phyloP scores from a whole-genome alignment of 1,139 yeast species.

The Hemisphaericaspora xylofermentans region DNA sequence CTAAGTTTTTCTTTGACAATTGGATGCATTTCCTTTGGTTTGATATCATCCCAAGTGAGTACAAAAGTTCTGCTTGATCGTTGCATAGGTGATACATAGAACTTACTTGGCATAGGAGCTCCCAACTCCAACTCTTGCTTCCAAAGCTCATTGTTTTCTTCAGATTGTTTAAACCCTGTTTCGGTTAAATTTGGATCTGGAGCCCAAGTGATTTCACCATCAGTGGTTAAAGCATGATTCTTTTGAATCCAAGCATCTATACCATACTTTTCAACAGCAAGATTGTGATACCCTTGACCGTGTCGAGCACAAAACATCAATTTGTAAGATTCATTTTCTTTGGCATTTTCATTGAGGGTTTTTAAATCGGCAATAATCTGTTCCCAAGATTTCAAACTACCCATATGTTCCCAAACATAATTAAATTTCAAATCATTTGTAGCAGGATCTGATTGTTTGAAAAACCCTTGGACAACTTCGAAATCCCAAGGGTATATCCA shows the following conservation, averaged over 20 bases:
- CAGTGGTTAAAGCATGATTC: conserved; percentile 55
- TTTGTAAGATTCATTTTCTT: conserved; percentile 48
- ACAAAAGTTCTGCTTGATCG: conserved; percentile 61
- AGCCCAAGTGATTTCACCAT: conserved; percentile 59
- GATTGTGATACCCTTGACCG: conserved; percentile 77
- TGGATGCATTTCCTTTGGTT: conserved; percentile 44
- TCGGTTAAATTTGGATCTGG: conserved; percentile 70
- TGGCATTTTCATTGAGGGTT: conserved; percentile 36
- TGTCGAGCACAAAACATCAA: conserved; percentile 67
- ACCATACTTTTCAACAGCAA: conserved; percentile 59
- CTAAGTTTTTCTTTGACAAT: conserved; percentile 49
- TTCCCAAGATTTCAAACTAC: conserved; percentile 47
- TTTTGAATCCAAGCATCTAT: conserved; percentile 55
- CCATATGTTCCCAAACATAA: conserved; percentile 50
- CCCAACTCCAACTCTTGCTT: conserved; percentile 44
- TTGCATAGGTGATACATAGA: conserved; percentile 66
- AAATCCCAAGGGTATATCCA: conserved; percentile 41
- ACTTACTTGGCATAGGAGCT: conserved; percentile 55
- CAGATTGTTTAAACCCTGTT: conserved; percentile 50
- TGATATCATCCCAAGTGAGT: conserved; percentile 51
- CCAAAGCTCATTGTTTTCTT: conserved; percentile 48
- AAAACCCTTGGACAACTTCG: conserved; percentile 52
- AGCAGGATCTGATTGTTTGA: conserved; percentile 47
- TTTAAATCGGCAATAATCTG: conserved; percentile 35
- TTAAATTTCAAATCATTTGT: conserved; percentile 54